Evolutionary conservation across 805 yeast species (phyloP), one percentile per base, ranked within the genome.

Genomic region (Kurtzmaniella cleridarum): DNA sequence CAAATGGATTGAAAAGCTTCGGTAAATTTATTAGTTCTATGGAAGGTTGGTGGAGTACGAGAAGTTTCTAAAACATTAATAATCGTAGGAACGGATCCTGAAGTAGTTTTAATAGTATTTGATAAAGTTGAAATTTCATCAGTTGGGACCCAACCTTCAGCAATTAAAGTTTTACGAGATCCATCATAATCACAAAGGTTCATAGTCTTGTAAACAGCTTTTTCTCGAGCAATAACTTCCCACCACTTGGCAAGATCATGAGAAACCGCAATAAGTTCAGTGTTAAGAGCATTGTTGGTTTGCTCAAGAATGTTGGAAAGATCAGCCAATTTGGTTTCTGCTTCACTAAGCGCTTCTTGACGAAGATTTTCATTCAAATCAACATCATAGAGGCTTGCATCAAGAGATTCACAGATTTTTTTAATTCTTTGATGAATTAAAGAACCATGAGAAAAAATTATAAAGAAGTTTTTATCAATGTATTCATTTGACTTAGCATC

Each of bases 111-210:
- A 45, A 93, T 66, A 1, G 90, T 75, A 30, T 71, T 63, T 45
- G 81, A 83, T 41, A 91, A 78, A n/a, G 64, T 49, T 5, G 73
- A 71, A 29, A 90, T 64, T 44, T 89, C 96, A 45, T 77, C 79
- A 15, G 81, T 73, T 30, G 99, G 98, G 15, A 87, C 69, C 99
- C 99, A 93, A 26, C 98, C 98, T 68, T 95, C 98, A 15, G 95
- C 95, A 35, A 91, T 77, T 44, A 93, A 69, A 28, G 95, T 85
- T 59, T 84, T 79, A 64, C 96, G 79, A n/a, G 82, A 68, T 47
- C 78, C 86, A 54, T 85, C 95, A 59, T 81, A 84, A 54, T 85
- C 87, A 59, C 88, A 79, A 52, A 76, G 70, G 62, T 88, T 88
- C 69, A 93, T 70, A 0, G 88, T 75, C 27, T 81, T 72, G 60